These are phyloP conservation scores for Talaromyces albobiverticillius DNA, from an alignment of 2,329 filamentous ascomycete genomes.

Conservation along the genomic window DNA sequence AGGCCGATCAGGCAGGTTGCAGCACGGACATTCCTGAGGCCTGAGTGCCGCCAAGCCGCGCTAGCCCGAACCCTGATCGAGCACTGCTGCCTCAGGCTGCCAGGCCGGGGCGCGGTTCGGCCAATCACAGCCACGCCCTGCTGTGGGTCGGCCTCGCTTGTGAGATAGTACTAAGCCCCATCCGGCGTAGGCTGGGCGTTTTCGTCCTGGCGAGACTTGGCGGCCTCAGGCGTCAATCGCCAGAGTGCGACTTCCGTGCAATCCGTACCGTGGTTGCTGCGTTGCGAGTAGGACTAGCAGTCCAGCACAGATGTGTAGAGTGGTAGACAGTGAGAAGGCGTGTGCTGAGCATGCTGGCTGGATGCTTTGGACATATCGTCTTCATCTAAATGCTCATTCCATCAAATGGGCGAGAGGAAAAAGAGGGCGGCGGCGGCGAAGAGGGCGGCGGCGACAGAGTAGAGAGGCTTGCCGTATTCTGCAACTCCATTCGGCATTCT, in stretches of 20 bases:
- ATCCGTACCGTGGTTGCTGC: constrained; percentile 4
- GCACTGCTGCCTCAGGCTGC: not conserved
- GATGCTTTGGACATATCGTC: too few species aligned
- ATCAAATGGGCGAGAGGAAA: not conserved
- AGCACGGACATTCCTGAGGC: not conserved
- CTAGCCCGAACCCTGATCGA: not conserved
- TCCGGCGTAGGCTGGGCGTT: not conserved
- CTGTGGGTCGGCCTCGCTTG: not conserved
- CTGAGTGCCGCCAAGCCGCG: not conserved
- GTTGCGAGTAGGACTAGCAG: too few species aligned
- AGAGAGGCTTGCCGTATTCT: not conserved
- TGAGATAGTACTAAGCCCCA: not conserved
- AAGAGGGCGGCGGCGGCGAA: too few species aligned
- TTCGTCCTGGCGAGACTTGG: not conserved
- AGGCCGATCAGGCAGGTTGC: not conserved
- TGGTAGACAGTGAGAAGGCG: too few species aligned
- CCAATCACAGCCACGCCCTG: not conserved
- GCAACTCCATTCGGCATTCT: not conserved
- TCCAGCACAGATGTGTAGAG: too few species aligned
- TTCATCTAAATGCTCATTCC: too few species aligned
- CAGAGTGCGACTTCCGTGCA: not conserved
- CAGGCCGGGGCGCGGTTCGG: not conserved
- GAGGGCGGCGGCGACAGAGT: not conserved
- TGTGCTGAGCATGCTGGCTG: too few species aligned
- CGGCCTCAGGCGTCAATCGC: constrained; percentile 1